Percentiles rank a stretch among this genome's conserved stretches.
Evolutionary conservation across 73 alveolate genomes (phyloP).

Genomic region (Paramecium biaurelia): DNA sequence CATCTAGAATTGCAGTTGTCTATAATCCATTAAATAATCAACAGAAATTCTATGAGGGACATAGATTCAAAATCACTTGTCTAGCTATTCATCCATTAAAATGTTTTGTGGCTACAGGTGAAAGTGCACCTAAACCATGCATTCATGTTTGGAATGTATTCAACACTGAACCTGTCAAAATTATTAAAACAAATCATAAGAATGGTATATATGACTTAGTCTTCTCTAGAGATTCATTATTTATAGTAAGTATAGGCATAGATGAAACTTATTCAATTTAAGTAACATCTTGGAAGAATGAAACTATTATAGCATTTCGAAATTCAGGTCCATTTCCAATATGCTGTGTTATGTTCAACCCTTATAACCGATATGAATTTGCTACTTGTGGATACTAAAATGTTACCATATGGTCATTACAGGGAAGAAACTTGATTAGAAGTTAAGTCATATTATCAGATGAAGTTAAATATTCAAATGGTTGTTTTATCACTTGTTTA

Average conservation of each 20-base stretch:
- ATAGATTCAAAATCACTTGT: conserved; percentile 82
- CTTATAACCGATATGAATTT: conserved; percentile 77
- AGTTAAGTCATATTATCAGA: conserved; percentile 57
- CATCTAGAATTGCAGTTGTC: conserved; percentile 86
- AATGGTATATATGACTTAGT: conserved; percentile 51
- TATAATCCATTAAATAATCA: conserved; percentile 81
- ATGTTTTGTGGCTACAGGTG: conserved; percentile 93
- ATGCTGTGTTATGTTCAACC: conserved; percentile 82
- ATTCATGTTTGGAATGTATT: conserved; percentile 93
- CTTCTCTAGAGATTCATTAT: conserved; percentile 52
- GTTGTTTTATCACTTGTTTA: conserved; percentile 53
- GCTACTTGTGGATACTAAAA: conserved; percentile 90
- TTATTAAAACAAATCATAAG: conserved; percentile 47
- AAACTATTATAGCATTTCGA: conserved; percentile 80
- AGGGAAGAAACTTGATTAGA: conserved; percentile 79
- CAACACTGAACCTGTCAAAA: conserved; percentile 81
- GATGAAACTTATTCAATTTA: conserved; percentile 63
- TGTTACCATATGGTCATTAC: conserved; percentile 84
- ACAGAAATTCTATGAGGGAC: conserved; percentile 92
- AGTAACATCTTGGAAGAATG: conserved; percentile 80
- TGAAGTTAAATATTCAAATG: conserved; percentile 48
- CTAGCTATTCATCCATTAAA: conserved; percentile 85
- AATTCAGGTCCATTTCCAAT: conserved; percentile 85
- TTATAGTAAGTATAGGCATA: conserved; percentile 53
- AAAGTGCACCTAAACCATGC: conserved; percentile 74